A percentile compares a stretch with the other conserved stretches of the same genome.
These are phyloP conservation scores for Cryomyces minteri DNA, from an alignment of 495 filamentous ascomycete genomes.

Conservation along the genomic window DNA sequence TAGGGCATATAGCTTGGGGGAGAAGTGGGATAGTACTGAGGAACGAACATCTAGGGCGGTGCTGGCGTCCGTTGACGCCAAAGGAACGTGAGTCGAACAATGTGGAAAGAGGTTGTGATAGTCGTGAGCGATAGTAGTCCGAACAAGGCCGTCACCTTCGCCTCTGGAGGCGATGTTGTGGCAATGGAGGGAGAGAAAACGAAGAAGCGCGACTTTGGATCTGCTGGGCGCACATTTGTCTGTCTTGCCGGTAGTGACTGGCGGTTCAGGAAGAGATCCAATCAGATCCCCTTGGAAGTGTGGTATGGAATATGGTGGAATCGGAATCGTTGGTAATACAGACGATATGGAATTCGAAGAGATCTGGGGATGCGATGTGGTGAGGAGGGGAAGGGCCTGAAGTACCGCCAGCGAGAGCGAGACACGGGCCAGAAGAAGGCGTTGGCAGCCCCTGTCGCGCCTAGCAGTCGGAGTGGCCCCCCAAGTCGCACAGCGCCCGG, in stretches of 20 bases:
- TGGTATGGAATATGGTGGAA: too few species aligned
- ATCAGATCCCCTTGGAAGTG: neutral
- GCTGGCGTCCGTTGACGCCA: too few species aligned
- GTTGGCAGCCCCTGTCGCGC: too few species aligned
- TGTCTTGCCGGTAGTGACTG: neutral
- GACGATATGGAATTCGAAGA: too few species aligned
- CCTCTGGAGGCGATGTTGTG: slow-evolving; percentile 6
- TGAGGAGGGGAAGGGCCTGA: too few species aligned
- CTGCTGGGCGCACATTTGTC: slow-evolving; percentile 15
- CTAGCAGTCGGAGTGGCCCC: too few species aligned
- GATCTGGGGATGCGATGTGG: too few species aligned
- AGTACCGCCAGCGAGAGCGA: too few species aligned
- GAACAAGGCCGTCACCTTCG: slow-evolving; percentile 7
- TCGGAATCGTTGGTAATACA: too few species aligned
- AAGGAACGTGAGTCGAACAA: slow-evolving; percentile 4
- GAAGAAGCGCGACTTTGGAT: slow-evolving; percentile 7
- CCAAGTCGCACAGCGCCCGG: too few species aligned
- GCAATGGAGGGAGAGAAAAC: slow-evolving; percentile 11
- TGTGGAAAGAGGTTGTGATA: neutral
- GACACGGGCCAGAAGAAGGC: too few species aligned
- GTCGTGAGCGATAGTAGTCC: neutral
- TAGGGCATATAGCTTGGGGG: slow-evolving; percentile 16
- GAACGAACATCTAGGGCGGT: slow-evolving; percentile 15
- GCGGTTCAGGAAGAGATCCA: neutral
- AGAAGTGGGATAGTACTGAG: slow-evolving; percentile 15